Base-by-base conservation (phyloP, 2,329 filamentous ascomycete genomes). In the Cladorrhinum sp. region DNA sequence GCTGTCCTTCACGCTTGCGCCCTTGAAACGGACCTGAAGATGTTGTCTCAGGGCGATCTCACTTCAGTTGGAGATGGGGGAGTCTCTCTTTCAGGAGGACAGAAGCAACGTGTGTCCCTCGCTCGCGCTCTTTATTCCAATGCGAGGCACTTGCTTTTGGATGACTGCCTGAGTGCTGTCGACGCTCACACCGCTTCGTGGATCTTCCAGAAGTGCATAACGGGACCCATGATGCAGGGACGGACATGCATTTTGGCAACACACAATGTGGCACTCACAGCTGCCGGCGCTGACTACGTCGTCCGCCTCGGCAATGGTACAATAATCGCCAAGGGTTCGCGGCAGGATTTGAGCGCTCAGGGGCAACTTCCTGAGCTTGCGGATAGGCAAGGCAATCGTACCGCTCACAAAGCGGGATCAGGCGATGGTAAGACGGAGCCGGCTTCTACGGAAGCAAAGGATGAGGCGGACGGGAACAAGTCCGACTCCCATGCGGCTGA, bases 11-110 rank as follows among this genome's bases (percentile, higher is more conserved):
- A 91, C 50, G 92, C 93, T 32, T 98, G 95, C 74, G 93, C 92
- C 1, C 78, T 98, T 55, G 89, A 96, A 72, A 88, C 91, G 55
- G 93, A 98, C 72, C 81, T 98, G 12, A 85, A 95, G 64, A 96
- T 97, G 51, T 83, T 98, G 1, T 92, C 96, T 72, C 85, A 87
- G 59, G 93, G 93, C 52, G 93, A 98, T 72, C 85, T 95, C 73
- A 97, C 93, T 0, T 78, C 96, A n/a, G 93, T 98, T 45, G 93
- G 93, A 57, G 95, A 98, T 73, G 97, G 97, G 75, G 93, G 93
- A 24, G 96, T 98, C 62, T 93, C 93, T n/a, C 84, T 98, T 12
- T 98, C 93, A 6, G 93, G 95, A 64, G 93, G 93, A 6, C 93
- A 98, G 76, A 97, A 97, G 76, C 93, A 97, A 75, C 88, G 93